phyloP scores from a whole-genome alignment of 306 rosid species.

The Gynostemma pentaphyllum region DNA sequence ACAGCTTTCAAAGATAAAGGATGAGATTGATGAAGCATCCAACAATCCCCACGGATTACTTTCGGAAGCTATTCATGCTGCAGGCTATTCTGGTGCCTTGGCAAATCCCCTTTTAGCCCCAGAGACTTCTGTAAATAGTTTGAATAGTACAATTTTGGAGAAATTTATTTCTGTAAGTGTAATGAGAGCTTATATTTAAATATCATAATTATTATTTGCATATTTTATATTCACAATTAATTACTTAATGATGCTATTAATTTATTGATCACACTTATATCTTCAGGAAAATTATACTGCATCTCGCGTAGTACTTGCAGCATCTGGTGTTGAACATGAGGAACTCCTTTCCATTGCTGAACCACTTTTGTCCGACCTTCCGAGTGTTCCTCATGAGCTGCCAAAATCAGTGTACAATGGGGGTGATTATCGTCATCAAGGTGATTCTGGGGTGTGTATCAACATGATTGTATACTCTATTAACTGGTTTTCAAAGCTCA shows the following conservation, averaged over 20 bases:
- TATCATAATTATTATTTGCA: background rate
- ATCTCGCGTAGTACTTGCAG: constrained; percentile 72
- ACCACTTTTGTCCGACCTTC: constrained; percentile 81
- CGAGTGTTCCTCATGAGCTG: constrained; percentile 44
- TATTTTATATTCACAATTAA: background rate
- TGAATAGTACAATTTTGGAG: constrained; percentile 56
- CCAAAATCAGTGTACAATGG: constrained; percentile 73
- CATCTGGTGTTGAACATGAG: constrained; percentile 89
- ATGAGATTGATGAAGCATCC: constrained; percentile 67
- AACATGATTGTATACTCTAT: constrained; percentile 1
- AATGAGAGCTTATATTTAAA: background rate
- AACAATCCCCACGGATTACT: constrained; percentile 75
- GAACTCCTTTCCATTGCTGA: constrained; percentile 68
- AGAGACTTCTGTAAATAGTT: constrained; percentile 46
- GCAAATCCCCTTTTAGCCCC: constrained; percentile 78
- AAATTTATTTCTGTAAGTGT: constrained; percentile 82
- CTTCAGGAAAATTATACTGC: constrained; percentile 84
- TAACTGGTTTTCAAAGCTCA: constrained; percentile 1
- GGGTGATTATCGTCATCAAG: constrained; percentile 84
- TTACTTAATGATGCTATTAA: background rate
- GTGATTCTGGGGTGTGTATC: constrained; percentile 65
- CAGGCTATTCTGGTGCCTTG: constrained; percentile 82
- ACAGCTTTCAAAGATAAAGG: constrained; percentile 68
- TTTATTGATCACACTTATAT: constrained; percentile 12
- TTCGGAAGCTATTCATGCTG: constrained; percentile 77